Conservation (phyloP, 352 stramenopile species). For the Phytophthora hybrid region DNA sequence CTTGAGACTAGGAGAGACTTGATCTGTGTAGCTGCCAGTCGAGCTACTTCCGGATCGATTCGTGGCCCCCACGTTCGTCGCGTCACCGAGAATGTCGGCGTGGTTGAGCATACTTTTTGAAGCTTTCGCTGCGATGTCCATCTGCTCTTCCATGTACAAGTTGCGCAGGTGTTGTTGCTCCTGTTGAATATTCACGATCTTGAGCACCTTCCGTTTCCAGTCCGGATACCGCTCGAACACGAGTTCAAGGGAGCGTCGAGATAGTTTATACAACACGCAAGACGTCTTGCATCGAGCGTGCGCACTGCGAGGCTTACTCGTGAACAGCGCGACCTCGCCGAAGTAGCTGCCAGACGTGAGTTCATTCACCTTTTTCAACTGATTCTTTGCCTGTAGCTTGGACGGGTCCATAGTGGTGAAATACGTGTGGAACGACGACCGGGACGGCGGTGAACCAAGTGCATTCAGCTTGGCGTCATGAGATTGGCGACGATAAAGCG, state of each 20-base stretch:
- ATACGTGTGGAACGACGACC: slow-evolving; percentile 28
- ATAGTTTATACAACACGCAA: slow-evolving; percentile 65
- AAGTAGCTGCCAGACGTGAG: slow-evolving; percentile 63
- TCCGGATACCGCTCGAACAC: slow-evolving; percentile 73
- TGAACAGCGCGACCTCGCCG: slow-evolving; percentile 65
- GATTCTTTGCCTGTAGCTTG: slow-evolving; percentile 34
- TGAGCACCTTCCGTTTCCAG: slow-evolving; percentile 68
- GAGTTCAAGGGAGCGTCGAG: slow-evolving; percentile 55
- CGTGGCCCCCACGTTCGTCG: background rate
- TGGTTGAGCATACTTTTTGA: slow-evolving; percentile 29
- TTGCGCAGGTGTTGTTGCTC: slow-evolving; percentile 63
- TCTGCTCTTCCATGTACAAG: slow-evolving; percentile 68
- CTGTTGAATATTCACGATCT: slow-evolving; percentile 63
- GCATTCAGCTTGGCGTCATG: slow-evolving; percentile 36
- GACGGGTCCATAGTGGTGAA: slow-evolving; percentile 32
- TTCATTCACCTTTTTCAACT: slow-evolving; percentile 69
- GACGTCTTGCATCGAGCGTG: slow-evolving; percentile 59
- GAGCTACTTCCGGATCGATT: slow-evolving; percentile 8
- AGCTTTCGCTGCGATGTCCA: slow-evolving; percentile 39
- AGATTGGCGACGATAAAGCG: slow-evolving; percentile 37
- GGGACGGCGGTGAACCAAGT: slow-evolving; percentile 21
- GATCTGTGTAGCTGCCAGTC: background rate
- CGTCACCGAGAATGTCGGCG: slow-evolving; percentile 20
- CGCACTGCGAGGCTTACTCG: slow-evolving; percentile 54
- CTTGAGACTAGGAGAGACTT: background rate